A percentile compares a stretch with the other conserved stretches of the same genome.
phyloP scores from a whole-genome alignment of 1,139 yeast genomes.

The Saccharomyces pastorianus region DNA sequence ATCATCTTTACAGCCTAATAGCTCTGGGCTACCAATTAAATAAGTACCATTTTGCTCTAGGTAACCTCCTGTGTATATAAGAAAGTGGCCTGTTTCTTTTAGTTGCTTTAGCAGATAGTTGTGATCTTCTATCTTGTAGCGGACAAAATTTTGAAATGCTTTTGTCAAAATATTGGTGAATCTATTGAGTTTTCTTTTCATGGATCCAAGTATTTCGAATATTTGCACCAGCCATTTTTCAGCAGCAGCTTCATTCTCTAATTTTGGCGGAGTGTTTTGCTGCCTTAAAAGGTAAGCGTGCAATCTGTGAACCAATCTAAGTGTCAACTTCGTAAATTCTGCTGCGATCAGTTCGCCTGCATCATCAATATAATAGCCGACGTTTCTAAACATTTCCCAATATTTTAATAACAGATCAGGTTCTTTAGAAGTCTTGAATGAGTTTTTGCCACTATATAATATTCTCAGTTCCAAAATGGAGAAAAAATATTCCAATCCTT shows the following conservation, averaged over 20 bases:
- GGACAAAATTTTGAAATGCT: slow-evolving; percentile 69
- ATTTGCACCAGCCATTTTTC: slow-evolving; percentile 76
- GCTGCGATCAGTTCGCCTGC: slow-evolving; percentile 79
- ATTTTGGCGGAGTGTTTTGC: slow-evolving; percentile 51
- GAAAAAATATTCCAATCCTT: slow-evolving; percentile 67
- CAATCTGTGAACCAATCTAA: slow-evolving; percentile 60
- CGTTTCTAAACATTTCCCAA: slow-evolving; percentile 65
- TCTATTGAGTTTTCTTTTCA: slow-evolving; percentile 76
- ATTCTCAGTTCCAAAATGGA: slow-evolving; percentile 67
- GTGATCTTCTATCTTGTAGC: slow-evolving; percentile 55
- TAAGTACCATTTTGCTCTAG: slow-evolving; percentile 61
- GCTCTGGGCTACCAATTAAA: slow-evolving; percentile 33
- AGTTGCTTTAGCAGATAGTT: slow-evolving; percentile 44
- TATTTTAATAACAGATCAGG: slow-evolving; percentile 81
- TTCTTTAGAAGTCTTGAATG: slow-evolving; percentile 80
- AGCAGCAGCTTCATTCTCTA: slow-evolving; percentile 49
- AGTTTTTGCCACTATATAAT: slow-evolving; percentile 63
- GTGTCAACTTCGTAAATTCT: slow-evolving; percentile 58
- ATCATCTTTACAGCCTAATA: slow-evolving; percentile 32
- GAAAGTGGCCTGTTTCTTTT: slow-evolving; percentile 61
- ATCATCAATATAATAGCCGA: slow-evolving; percentile 73
- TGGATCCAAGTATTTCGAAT: slow-evolving; percentile 76
- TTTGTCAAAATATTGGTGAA: slow-evolving; percentile 62
- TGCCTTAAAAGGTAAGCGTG: slow-evolving; percentile 68
- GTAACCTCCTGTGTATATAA: slow-evolving; percentile 62